phyloP scores from a whole-genome alignment of 1,284 basidiomycete species.

The Marasmius sp. region DNA sequence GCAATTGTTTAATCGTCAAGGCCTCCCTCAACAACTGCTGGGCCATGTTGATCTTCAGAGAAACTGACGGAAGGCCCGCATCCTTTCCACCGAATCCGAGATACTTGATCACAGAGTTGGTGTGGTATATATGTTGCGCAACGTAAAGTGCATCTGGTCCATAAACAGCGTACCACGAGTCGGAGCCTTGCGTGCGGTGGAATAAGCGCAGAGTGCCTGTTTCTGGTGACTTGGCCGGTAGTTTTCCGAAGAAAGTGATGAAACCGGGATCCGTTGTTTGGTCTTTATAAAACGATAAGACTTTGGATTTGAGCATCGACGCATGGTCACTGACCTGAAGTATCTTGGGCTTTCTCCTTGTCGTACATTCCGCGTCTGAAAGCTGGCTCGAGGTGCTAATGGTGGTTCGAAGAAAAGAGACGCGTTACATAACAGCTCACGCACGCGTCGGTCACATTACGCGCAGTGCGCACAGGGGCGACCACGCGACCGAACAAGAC shows the following conservation, averaged over 20 bases:
- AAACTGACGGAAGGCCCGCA: conserved; percentile 74
- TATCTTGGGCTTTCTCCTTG: conserved; percentile 13
- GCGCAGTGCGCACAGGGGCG: too few species aligned
- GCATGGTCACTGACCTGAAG: neutral
- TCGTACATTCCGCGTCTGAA: conserved; percentile 11
- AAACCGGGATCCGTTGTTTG: conserved; percentile 74
- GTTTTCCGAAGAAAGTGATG: conserved; percentile 67
- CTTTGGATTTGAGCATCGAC: neutral
- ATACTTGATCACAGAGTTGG: conserved; percentile 84
- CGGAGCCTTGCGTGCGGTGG: conserved; percentile 49
- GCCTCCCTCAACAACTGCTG: conserved; percentile 89
- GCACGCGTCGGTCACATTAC: neutral
- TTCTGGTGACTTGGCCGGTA: conserved; percentile 68
- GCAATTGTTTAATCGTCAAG: conserved; percentile 86
- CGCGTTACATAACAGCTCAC: neutral
- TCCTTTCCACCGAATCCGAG: conserved; percentile 63
- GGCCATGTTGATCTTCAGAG: conserved; percentile 79
- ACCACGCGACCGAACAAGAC: too few species aligned
- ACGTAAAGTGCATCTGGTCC: conserved; percentile 88
- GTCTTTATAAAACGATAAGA: conserved; percentile 30
- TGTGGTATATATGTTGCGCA: conserved; percentile 84
- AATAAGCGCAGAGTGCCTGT: conserved; percentile 83
- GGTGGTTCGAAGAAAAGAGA: neutral
- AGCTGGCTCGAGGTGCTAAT: neutral
- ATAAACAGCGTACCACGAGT: conserved; percentile 88